These are phyloP conservation scores for Neolecta irregularis DNA, from an alignment of 1,139 yeast genomes.

Conservation along the genomic window DNA sequence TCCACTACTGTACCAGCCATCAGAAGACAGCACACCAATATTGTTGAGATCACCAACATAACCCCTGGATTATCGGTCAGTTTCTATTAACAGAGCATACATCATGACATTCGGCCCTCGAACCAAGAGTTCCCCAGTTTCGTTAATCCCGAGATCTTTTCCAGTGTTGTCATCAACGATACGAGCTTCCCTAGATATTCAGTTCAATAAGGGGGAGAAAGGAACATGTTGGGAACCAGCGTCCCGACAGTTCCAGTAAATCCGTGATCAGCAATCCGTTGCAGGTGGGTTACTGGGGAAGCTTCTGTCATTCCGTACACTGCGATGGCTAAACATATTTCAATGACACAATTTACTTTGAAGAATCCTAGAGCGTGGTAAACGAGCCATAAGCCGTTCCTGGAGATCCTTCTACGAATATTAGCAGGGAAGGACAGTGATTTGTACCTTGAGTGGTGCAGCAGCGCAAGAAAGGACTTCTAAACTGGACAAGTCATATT, in stretches of 20 bases:
- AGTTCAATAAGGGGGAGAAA: no score
- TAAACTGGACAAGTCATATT: conserved; percentile 5
- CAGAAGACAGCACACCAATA: conserved; percentile 34
- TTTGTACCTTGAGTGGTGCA: no score
- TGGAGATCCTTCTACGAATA: no score
- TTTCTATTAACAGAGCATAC: no score
- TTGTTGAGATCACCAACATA: conserved; percentile 45
- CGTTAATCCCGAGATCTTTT: conserved; percentile 36
- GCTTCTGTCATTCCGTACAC: conserved; percentile 12
- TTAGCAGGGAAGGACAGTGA: no score
- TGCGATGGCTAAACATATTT: conserved; percentile 7
- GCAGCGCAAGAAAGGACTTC: no score
- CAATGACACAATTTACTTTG: conserved; percentile 9
- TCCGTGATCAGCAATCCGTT: conserved; percentile 16
- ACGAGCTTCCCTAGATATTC: conserved; percentile 31
- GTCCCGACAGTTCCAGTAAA: conserved; percentile 33
- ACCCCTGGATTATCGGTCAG: no score
- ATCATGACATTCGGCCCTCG: conserved; percentile 57
- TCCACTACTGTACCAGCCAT: conserved; percentile 70
- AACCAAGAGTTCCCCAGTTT: conserved; percentile 43
- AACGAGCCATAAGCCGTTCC: conserved; percentile 5
- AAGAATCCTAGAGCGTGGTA: no score
- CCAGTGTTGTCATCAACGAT: conserved; percentile 32
- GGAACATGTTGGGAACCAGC: conserved; percentile 28
- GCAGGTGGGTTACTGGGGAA: conserved; percentile 13